Percentiles rank a stretch among this genome's conserved stretches.
phyloP scores from a whole-genome alignment of 2,329 filamentous ascomycete genomes.

The Colletotrichum sp. region DNA sequence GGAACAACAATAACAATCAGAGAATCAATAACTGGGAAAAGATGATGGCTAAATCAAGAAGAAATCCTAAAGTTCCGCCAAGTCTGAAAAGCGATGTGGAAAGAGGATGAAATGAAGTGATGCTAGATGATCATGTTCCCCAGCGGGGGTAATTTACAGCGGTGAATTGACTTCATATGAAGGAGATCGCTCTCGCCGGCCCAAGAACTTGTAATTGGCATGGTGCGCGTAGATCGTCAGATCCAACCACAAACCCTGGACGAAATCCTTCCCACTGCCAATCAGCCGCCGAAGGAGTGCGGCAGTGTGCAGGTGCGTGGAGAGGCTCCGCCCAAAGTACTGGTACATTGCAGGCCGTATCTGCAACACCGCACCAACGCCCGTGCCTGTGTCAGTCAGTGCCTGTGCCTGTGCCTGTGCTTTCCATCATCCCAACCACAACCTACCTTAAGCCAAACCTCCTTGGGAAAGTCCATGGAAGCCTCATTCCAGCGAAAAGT shows the following conservation, averaged over 20 bases:
- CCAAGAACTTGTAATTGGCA: not conserved
- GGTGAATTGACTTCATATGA: not conserved
- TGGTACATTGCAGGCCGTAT: conserved; percentile 1
- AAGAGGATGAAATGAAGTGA: not conserved
- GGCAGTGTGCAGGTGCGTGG: not conserved
- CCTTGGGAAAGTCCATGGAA: not conserved
- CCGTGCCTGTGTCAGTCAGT: not conserved
- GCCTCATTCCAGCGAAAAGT: not conserved
- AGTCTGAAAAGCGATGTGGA: not conserved
- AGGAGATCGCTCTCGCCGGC: not conserved
- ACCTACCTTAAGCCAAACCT: not conserved
- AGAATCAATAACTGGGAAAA: not conserved
- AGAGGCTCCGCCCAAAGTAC: conserved; percentile 10
- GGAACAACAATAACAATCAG: not conserved
- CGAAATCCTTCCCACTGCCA: not conserved
- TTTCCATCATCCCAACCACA: not conserved
- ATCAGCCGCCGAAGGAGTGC: not conserved
- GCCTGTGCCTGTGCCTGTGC: not conserved
- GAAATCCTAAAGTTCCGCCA: not conserved
- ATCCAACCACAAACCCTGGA: not conserved
- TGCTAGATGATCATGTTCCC: not conserved
- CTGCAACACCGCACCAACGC: not conserved
- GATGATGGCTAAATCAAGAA: not conserved
- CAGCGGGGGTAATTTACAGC: not conserved
- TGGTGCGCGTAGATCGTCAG: not conserved